Base-by-base conservation (phyloP, 768 basidiomycete genomes). In the Pseudohyphozyma bogoriensis region DNA sequence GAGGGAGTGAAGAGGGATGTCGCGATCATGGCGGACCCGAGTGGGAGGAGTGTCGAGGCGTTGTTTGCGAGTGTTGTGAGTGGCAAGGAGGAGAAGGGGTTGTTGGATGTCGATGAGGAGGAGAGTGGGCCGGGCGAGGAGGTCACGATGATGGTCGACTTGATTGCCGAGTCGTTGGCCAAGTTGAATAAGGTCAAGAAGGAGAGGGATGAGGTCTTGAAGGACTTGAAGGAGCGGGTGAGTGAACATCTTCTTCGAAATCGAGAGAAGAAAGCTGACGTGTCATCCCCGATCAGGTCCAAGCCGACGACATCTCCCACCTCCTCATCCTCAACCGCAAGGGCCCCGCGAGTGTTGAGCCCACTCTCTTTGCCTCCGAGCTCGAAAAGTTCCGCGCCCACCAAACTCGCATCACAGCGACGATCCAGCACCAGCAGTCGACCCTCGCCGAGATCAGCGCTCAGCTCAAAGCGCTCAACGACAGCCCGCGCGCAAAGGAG, bases 221-320 rank as follows among this genome's bases (percentile, higher is more conserved):
- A 87, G 72, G 95, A 97, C 71, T 77, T 99, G 51, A 99, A 97
- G 73, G 92, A 96, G 46, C 95, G 93, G 82, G 92, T 90, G 56
- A 11, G 68, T 31, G 42, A 44, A 18, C 37, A 35, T 53, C 45
- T 7, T 32, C 47, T 37, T 39, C 42, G 26, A 13, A 61, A 46
- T 56, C 40, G 29, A 40, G 35, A 9, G 42, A 2, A n/a, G 22
- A 8, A 12, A 44, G 42, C 42, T 44, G 42, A 44, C 42, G 4
- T 12, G 12, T 33, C 45, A 39, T 22, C 9, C 20, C 26, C 32
- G 20, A 28, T 2, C 66, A 97, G 91, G 81, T 95, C 50, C 95
- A 96, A 82, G 78, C 80, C 31, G 95, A 99, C 74, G 95, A 99
- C 66, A 93, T 97, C 31, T 99, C 93, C 0, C 89, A 93, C 71